Conservation (phyloP, 148 eudicot species). For the Silene conica region DNA sequence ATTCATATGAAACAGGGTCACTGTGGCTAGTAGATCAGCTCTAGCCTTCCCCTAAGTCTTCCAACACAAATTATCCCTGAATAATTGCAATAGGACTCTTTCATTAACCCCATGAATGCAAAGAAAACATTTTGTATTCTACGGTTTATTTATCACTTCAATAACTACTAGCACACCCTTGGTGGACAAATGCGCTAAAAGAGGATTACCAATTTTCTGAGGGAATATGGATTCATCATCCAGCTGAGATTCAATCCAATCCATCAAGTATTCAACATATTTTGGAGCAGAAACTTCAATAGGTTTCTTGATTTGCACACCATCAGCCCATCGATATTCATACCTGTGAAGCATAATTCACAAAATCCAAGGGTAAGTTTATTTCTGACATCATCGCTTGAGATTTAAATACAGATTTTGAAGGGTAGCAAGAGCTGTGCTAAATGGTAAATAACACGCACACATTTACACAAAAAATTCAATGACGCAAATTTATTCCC, state of each 20-base stretch:
- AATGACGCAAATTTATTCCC: not conserved
- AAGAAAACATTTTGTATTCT: not conserved
- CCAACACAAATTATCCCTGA: not conserved
- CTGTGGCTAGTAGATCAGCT: not conserved
- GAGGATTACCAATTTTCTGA: constrained; percentile 73
- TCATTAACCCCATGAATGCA: not conserved
- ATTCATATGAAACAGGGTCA: not conserved
- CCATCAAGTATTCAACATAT: constrained; percentile 95
- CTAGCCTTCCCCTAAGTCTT: not conserved
- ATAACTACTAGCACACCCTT: not conserved
- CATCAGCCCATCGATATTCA: constrained; percentile 98
- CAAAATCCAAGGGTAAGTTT: constrained; percentile 8
- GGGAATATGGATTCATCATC: constrained; percentile 97
- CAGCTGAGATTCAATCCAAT: constrained; percentile 93
- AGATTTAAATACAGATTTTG: not conserved
- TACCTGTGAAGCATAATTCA: constrained; percentile 48
- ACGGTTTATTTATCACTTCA: not conserved
- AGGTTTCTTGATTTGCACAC: constrained; percentile 92
- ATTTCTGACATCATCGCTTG: not conserved
- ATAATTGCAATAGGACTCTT: not conserved
- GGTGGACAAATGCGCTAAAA: not conserved
- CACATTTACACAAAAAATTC: not conserved
- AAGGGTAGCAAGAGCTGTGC: not conserved
- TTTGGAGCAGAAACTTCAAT: constrained; percentile 99
- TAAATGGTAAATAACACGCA: too few species aligned